phyloP scores from a whole-genome alignment of 768 basidiomycete species.

The Russula sp. region DNA sequence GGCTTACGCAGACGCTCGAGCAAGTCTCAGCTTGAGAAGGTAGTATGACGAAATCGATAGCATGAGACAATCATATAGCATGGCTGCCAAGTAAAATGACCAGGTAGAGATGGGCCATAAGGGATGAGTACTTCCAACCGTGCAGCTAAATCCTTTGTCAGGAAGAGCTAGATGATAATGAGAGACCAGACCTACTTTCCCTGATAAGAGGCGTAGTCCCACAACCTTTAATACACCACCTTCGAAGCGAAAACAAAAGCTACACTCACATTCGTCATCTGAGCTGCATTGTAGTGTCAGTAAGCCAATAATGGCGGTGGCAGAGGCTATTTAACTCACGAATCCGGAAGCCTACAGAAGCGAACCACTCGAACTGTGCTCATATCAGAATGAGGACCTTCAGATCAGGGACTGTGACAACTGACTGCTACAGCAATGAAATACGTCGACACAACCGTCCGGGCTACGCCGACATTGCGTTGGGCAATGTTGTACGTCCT shows the following conservation, averaged over 20 bases:
- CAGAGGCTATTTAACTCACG: slow-evolving; percentile 34
- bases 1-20: slow-evolving; percentile 30
- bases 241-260: neutral
- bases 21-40: slow-evolving; percentile 43
- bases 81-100: slow-evolving; percentile 53
- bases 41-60: slow-evolving; percentile 30
- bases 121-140: slow-evolving; percentile 31
- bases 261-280: slow-evolving; percentile 3
- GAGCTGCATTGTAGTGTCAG: slow-evolving; percentile 16
- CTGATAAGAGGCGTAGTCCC: slow-evolving; percentile 22
- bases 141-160: slow-evolving; percentile 39
- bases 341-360: slow-evolving; percentile 44
- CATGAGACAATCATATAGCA: slow-evolving; percentile 47
- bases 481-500: slow-evolving; percentile 57
- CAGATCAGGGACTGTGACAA: slow-evolving; percentile 25
- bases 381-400: neutral
- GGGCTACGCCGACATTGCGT: slow-evolving; percentile 38
- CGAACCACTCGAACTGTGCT: slow-evolving; percentile 48
- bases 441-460: slow-evolving; percentile 38
- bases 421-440: slow-evolving; percentile 41
- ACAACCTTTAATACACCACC: neutral
- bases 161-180: neutral
- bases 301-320: neutral
- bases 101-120: slow-evolving; percentile 38
- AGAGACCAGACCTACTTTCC: slow-evolving; percentile 32